These are phyloP conservation scores for Alternaria viburni DNA, from an alignment of 2,329 filamentous ascomycete species.

Conservation along the genomic window DNA sequence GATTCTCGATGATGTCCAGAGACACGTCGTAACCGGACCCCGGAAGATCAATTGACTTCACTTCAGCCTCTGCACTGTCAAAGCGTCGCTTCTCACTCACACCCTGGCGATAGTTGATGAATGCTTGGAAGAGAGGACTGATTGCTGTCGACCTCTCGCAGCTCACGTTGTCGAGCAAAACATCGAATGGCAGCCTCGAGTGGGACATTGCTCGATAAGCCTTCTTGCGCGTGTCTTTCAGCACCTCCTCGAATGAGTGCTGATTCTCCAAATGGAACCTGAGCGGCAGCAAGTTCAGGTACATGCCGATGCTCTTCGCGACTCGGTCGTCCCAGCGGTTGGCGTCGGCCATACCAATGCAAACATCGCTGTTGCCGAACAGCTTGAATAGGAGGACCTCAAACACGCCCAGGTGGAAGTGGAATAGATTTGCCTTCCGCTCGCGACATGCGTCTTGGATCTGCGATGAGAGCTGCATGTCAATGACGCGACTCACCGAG, in stretches of 20 bases:
- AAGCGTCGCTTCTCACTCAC: slow-evolving; percentile 46
- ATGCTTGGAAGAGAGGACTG: slow-evolving; percentile 59
- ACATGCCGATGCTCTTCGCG: slow-evolving; percentile 52
- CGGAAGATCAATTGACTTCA: not conserved
- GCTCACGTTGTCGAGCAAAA: slow-evolving; percentile 54
- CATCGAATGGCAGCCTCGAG: slow-evolving; percentile 58
- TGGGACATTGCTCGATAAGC: slow-evolving; percentile 50
- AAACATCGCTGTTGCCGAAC: slow-evolving; percentile 42
- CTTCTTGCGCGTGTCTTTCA: slow-evolving; percentile 30
- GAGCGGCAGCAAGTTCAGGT: slow-evolving; percentile 59
- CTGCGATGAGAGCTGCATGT: not conserved
- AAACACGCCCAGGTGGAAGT: slow-evolving; percentile 49
- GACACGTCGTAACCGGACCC: slow-evolving; percentile 29
- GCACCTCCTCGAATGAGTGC: slow-evolving; percentile 37
- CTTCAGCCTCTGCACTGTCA: slow-evolving; percentile 6
- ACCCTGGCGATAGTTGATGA: slow-evolving; percentile 56
- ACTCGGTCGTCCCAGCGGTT: slow-evolving; percentile 45
- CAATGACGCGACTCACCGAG: not conserved
- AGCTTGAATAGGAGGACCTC: slow-evolving; percentile 25
- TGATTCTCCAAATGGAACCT: slow-evolving; percentile 37
- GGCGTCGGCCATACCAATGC: slow-evolving; percentile 58
- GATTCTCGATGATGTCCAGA: slow-evolving; percentile 16
- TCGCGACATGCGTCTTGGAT: not conserved
- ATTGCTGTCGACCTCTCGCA: slow-evolving; percentile 48
- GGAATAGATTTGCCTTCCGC: not conserved